These are phyloP conservation scores for Malus orientalis DNA, from an alignment of 306 rosid species.

Conservation along the genomic window DNA sequence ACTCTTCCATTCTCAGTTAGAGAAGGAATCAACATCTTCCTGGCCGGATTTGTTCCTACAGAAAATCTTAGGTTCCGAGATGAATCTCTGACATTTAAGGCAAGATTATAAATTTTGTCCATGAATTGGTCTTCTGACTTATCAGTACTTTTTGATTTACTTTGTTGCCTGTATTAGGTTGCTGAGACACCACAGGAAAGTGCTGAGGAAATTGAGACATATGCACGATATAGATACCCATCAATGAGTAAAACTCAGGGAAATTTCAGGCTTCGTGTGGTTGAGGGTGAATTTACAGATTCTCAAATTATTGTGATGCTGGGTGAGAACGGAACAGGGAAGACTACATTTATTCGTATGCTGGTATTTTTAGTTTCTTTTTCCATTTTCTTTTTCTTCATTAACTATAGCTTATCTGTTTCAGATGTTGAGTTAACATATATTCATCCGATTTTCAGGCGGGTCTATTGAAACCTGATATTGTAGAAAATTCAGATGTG, in stretches of 20 bases:
- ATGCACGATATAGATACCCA: conserved; percentile 86
- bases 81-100: conserved; percentile 89
- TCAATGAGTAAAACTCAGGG: conserved; percentile 87
- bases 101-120: conserved; percentile 1
- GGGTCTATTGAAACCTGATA: conserved; percentile 83
- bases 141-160: neutral
- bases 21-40: conserved; percentile 97
- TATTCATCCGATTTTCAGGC: conserved; percentile 47
- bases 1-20: conserved; percentile 97
- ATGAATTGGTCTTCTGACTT: neutral
- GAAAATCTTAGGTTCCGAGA: conserved; percentile 93
- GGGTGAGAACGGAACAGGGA: conserved; percentile 97
- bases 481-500: conserved; percentile 52
- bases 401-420: neutral
- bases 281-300: conserved; percentile 90
- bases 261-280: conserved; percentile 62
- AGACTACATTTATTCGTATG: conserved; percentile 95
- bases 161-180: conserved; percentile 42
- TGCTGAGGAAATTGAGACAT: conserved; percentile 78
- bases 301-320: conserved; percentile 94
- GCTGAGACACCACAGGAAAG: conserved; percentile 94
- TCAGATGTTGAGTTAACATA: neutral
- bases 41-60: conserved; percentile 92
- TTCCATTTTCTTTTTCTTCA: neutral
- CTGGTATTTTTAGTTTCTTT: conserved; percentile 49